A percentile compares a stretch with the other conserved stretches of the same genome.
Evolutionary conservation across 2,329 filamentous ascomycete genomes (phyloP).

Genomic region (Tolypocladium capitatum): DNA sequence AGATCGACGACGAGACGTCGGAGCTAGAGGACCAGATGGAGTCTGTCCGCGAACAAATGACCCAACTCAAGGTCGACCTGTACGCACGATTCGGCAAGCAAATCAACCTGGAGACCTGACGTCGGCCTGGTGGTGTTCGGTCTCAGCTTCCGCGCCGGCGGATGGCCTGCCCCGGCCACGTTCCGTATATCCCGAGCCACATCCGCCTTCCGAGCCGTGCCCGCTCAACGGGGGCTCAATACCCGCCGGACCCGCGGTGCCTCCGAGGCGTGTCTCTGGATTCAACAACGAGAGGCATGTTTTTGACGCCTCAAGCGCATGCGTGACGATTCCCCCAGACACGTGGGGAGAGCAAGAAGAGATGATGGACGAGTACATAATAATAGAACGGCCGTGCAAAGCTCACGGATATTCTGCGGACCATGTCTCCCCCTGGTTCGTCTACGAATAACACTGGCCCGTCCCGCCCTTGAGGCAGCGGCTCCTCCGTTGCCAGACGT

Average conservation of each 20-base stretch:
- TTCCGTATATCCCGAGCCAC: neutral
- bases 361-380: neutral
- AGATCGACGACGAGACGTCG: conserved; percentile 64
- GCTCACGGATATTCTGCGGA: neutral
- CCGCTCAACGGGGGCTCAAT: neutral
- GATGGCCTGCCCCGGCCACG: neutral
- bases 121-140: neutral
- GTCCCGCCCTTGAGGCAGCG: neutral
- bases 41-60: conserved; percentile 73
- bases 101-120: conserved; percentile 86
- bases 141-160: neutral
- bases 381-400: neutral
- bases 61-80: conserved; percentile 74
- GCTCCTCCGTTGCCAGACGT: neutral
- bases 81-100: conserved; percentile 93
- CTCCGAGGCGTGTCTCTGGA: neutral
- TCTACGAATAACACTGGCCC: neutral
- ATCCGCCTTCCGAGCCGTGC: neutral
- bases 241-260: neutral
- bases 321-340: neutral
- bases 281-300: neutral
- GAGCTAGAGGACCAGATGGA: conserved; percentile 65
- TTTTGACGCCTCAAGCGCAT: neutral
- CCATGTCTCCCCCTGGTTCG: neutral
- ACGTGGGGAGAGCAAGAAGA: neutral